A percentile compares a stretch with the other conserved stretches of the same genome.
Evolutionary conservation across 1,284 basidiomycete species (phyloP).

Genomic region (Ustilago xerochloae): DNA sequence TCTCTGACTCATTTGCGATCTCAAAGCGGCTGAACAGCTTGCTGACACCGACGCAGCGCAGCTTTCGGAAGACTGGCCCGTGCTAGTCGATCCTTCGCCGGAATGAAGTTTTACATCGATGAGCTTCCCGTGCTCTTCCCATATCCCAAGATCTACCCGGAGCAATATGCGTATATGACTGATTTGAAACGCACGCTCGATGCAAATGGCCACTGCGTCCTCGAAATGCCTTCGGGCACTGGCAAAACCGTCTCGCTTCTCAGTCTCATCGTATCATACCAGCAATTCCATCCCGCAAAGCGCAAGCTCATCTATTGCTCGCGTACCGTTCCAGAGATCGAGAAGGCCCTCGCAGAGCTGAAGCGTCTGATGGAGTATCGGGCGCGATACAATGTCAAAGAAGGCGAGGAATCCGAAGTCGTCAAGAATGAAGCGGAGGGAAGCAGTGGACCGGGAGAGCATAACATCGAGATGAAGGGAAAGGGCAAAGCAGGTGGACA

Average conservation of each 20-base stretch:
- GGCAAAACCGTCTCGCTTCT: constrained; percentile 98
- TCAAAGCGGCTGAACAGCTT: too few species aligned
- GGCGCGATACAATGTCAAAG: constrained; percentile 68
- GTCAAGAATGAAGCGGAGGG: constrained; percentile 71
- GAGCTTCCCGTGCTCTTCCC: constrained; percentile 74
- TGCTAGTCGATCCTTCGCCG: too few species aligned
- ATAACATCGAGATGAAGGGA: constrained; percentile 40
- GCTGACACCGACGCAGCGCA: too few species aligned
- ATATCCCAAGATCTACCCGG: constrained; percentile 73
- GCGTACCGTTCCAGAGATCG: constrained; percentile 99
- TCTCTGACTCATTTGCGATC: too few species aligned
- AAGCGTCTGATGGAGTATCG: constrained; percentile 95
- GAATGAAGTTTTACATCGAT: constrained; percentile 96
- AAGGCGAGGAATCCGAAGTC: constrained; percentile 75
- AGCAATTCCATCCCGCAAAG: constrained; percentile 89
- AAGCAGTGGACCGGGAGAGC: constrained; percentile 28
- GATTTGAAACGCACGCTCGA: constrained; percentile 96
- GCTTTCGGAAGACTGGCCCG: too few species aligned
- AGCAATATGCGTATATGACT: constrained; percentile 99
- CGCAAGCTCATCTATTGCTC: constrained; percentile 99
- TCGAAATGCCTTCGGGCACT: constrained; percentile 99
- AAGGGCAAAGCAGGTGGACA: constrained; percentile 44
- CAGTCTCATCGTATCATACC: constrained; percentile 96
- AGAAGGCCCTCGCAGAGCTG: constrained; percentile 95
- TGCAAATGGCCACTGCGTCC: constrained; percentile 90